phyloP scores from a whole-genome alignment of 129 eudicot species.

The Artemisia argyi region DNA sequence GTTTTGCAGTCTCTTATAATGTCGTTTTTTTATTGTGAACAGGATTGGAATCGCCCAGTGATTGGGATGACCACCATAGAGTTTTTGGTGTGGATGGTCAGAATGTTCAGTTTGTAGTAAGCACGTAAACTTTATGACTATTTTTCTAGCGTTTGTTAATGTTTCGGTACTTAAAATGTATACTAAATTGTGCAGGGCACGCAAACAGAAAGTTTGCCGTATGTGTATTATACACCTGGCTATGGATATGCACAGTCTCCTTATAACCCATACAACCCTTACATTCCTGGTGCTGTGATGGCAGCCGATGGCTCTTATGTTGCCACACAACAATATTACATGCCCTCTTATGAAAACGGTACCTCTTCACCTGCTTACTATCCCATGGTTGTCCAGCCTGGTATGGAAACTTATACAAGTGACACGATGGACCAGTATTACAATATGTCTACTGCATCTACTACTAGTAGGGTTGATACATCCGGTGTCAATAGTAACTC shows the following conservation, averaged over 20 bases:
- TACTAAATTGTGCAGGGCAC: slow-evolving; percentile 54
- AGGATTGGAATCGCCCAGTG: slow-evolving; percentile 79
- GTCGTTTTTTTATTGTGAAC: neutral
- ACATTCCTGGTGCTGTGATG: slow-evolving; percentile 89
- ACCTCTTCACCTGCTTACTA: slow-evolving; percentile 55
- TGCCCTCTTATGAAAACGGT: slow-evolving; percentile 53
- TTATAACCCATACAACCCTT: slow-evolving; percentile 94
- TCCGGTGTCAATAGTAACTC: slow-evolving; percentile 38
- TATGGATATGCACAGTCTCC: slow-evolving; percentile 85
- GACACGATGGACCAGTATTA: slow-evolving; percentile 35
- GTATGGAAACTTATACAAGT: slow-evolving; percentile 40
- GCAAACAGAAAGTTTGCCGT: slow-evolving; percentile 68
- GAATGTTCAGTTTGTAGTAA: slow-evolving; percentile 72
- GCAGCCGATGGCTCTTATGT: slow-evolving; percentile 75
- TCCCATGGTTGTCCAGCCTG: slow-evolving; percentile 59
- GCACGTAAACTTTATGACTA: slow-evolving; percentile 15
- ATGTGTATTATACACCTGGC: slow-evolving; percentile 79
- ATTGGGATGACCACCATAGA: slow-evolving; percentile 93
- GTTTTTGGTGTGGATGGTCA: slow-evolving; percentile 93
- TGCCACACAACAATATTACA: slow-evolving; percentile 61
- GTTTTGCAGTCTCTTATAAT: neutral
- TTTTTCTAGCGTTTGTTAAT: neutral
- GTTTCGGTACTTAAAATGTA: slow-evolving; percentile 1
- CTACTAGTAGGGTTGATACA: slow-evolving; percentile 39
- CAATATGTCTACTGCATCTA: slow-evolving; percentile 30